These are phyloP conservation scores for Tricholoma flavovirens DNA, from an alignment of 768 basidiomycete genomes.

Conservation along the genomic window DNA sequence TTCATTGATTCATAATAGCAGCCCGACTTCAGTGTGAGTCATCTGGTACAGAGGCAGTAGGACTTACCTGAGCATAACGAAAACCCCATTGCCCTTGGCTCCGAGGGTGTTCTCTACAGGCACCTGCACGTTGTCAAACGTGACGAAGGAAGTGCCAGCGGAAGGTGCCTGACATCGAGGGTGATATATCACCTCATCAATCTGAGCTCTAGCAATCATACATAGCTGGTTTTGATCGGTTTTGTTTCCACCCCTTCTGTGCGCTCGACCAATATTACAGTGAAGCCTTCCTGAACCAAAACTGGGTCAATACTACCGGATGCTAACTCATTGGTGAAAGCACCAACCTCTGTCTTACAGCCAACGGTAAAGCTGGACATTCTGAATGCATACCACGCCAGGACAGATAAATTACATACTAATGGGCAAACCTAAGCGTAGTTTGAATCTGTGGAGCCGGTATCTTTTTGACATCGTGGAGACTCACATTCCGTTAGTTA, in stretches of 20 bases:
- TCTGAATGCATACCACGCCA: neutral
- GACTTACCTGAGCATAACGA: slow-evolving; percentile 41
- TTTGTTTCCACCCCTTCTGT: slow-evolving; percentile 79
- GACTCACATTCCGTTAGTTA: slow-evolving; percentile 64
- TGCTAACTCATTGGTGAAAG: neutral
- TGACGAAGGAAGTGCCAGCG: slow-evolving; percentile 77
- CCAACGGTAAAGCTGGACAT: slow-evolving; percentile 55
- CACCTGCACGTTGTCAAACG: slow-evolving; percentile 77
- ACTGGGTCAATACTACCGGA: neutral
- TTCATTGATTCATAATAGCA: slow-evolving; percentile 33
- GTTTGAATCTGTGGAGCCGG: slow-evolving; percentile 6
- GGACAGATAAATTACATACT: slow-evolving; percentile 28
- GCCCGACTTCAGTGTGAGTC: neutral
- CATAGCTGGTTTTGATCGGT: slow-evolving; percentile 69
- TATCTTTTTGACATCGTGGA: neutral
- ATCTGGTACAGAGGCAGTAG: neutral
- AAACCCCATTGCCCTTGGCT: slow-evolving; percentile 63
- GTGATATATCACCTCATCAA: neutral
- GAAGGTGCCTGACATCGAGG: slow-evolving; percentile 45
- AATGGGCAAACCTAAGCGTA: slow-evolving; percentile 32
- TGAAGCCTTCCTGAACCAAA: slow-evolving; percentile 50
- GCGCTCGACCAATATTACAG: slow-evolving; percentile 82
- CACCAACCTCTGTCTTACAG: slow-evolving; percentile 47
- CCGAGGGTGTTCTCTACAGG: slow-evolving; percentile 84
- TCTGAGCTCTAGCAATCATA: slow-evolving; percentile 8